Base-by-base conservation (phyloP, 805 yeast species). In the Saturnispora mendoncae region DNA sequence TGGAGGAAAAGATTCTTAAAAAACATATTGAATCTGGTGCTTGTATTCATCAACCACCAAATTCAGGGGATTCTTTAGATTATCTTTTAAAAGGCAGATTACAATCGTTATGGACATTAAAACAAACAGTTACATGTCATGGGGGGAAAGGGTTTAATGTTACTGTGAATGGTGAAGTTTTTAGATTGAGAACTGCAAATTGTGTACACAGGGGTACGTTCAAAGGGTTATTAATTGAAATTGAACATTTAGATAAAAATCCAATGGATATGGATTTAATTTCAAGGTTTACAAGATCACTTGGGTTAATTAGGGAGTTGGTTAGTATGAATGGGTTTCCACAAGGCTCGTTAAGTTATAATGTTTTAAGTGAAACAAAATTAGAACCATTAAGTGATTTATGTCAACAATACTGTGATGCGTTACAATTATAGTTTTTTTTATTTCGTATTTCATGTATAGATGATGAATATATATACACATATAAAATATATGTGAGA, bases 171-270 rank as follows among this genome's bases (percentile, higher is more conserved):
- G 46, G 43, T 4, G 80, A 79, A 13, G 67, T 63, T 30, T 66
- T 78, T 50, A 61, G 65, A 7, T 62, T 84, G 3, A 63, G 85
- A 30, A 72, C 87, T 0, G 78, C 84, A 33, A 84, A 84, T 53
- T 75, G 84, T 30, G 76, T 78, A 38, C 66, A 83, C 12, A 87
- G 82, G 54, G 94, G 94, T 1, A 68, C 67, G 15, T 84, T 81
- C 64, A 73, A 79, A 46, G 87, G 87, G 0, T 68, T 84, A 28
- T 55, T 84, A 28, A 70, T 84, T 21, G 82, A 80, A 50, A 66
- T 80, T 2, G 80, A 73, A 43, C 67, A 62, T 42, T 33, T 61
- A 5, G 64, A 60, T 37, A 50, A 49, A 14, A 39, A 45, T 7
- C 52, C 46, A 21, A 47, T 48, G 8, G 51, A 54, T 27, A 52